A percentile compares a stretch with the other conserved stretches of the same genome.
Evolutionary conservation across 2,329 filamentous ascomycete species (phyloP).

Genomic region (Fusarium transvaalense): DNA sequence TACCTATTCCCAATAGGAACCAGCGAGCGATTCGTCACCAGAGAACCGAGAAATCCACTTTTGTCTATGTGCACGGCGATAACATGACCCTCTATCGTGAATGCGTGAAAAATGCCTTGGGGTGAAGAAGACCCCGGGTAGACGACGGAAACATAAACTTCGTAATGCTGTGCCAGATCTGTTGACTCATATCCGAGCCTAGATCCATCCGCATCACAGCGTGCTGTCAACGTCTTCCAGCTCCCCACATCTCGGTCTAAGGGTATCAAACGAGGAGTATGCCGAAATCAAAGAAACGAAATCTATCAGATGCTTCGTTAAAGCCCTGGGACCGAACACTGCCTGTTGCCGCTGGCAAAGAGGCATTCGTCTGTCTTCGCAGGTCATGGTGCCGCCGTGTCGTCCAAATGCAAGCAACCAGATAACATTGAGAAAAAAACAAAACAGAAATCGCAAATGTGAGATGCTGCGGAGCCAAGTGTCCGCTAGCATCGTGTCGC

Average conservation of each 20-base stretch:
- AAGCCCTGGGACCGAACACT: conserved; percentile 56
- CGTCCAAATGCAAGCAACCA: conserved; percentile 51
- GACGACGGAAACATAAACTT: conserved; percentile 56
- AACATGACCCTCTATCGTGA: conserved; percentile 61
- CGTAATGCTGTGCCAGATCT: conserved; percentile 55
- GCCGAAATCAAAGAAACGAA: conserved; percentile 60
- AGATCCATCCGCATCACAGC: conserved; percentile 54
- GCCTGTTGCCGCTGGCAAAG: conserved; percentile 52
- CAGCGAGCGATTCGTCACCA: conserved; percentile 57
- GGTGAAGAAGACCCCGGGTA: conserved; percentile 50
- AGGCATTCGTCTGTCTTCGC: conserved; percentile 52
- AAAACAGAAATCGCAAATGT: conserved; percentile 45
- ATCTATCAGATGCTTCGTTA: conserved; percentile 60
- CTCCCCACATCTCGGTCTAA: conserved; percentile 59
- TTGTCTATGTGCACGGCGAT: conserved; percentile 69
- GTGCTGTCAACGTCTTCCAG: conserved; percentile 55
- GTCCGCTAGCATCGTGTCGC: conserved; percentile 41
- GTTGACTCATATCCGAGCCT: conserved; percentile 40
- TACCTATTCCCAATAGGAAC: conserved; percentile 51
- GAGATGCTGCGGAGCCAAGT: conserved; percentile 33
- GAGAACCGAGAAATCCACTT: conserved; percentile 75
- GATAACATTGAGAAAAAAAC: conserved; percentile 46
- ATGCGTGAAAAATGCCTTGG: conserved; percentile 57
- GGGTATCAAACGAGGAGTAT: conserved; percentile 60
- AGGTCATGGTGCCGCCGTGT: conserved; percentile 60